Evolutionary conservation across 176 grass and related monocot species (phyloP).

Genomic region (Zoysia japonica): DNA sequence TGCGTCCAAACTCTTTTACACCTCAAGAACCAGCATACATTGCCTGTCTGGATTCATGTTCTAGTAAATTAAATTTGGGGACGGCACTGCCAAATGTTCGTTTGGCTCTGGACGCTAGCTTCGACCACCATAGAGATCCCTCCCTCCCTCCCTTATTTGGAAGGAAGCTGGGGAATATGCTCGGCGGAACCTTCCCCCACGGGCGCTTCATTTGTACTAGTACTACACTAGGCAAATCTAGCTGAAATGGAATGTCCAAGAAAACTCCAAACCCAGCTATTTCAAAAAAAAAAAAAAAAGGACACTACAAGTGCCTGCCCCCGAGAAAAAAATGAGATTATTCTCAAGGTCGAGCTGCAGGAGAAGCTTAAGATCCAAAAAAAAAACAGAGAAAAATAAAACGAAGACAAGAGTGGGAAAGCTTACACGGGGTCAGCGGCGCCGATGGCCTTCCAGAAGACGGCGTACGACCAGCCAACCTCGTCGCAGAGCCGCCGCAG

Average conservation of each 20-base stretch:
- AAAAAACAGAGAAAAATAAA: background rate
- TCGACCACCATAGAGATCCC: background rate
- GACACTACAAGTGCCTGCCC: background rate
- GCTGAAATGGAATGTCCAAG: conserved; percentile 37
- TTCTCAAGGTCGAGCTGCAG: conserved; percentile 14
- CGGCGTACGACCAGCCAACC: conserved; percentile 92
- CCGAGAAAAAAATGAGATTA: background rate
- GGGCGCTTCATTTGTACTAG: conserved; percentile 20
- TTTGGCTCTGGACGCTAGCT: background rate
- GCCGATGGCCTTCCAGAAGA: conserved; percentile 87
- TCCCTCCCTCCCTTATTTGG: conserved; percentile 3
- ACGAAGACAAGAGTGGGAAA: background rate
- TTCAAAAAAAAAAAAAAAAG: too few relatives aligned
- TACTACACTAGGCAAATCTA: conserved; percentile 30
- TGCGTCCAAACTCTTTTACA: background rate
- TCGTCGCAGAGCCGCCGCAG: conserved; percentile 83
- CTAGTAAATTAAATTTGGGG: background rate
- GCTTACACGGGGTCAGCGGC: conserved; percentile 75
- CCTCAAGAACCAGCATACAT: conserved; percentile 6
- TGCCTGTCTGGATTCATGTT: conserved; percentile 5
- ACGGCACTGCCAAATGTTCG: background rate
- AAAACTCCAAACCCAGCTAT: conserved; percentile 23
- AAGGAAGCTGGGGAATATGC: conserved; percentile 44
- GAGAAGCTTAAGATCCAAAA: conserved; percentile 26
- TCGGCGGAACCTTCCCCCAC: conserved; percentile 40